Evolutionary conservation across 2,329 filamentous ascomycete genomes (phyloP), one percentile per base, ranked within the genome.

Genomic region (Microdochium bolleyi): DNA sequence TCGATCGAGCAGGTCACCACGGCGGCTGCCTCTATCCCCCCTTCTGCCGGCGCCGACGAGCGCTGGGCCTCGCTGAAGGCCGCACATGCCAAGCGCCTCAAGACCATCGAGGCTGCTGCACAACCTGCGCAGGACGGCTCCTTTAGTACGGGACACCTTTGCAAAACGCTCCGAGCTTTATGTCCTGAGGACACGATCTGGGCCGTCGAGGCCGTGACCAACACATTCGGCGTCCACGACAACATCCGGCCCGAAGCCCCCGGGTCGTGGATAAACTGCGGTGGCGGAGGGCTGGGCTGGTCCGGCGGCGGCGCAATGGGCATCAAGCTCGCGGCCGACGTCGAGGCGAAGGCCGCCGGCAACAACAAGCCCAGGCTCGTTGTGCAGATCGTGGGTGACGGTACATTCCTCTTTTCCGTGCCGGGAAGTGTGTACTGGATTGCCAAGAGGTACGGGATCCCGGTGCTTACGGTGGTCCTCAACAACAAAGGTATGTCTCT

Each of bases 161-260:
- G 67, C 57, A 60, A 62, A n/a, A 63, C 55, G 52, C 62, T 75
- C 22, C 59, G 63, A 21, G 57, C 63, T 11, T 51, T 69, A 19
- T 73, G 68, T 51, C 73, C 73, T 1, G 46, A 62, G 24, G 73
- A 76, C 63, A 86, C 87, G 0, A 87, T 91, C 59, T 90, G 80
- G 76, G 82, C 82, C 2, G 73, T 91, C 52, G 88, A 92, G 69
- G 82, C 88, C 0, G 88, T 92, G 1, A 91, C 88, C 0, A 82
- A 86, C 57, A 84, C 84, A 0, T 66, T 64, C 1, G 79, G 82
- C 46, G 84, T 89, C 2, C 77, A 85, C 38, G 85, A 91, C 58
- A 84, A 88, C 60, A 67, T 91, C 4, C 80, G 80, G 60, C 78
- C 82, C 3, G 82, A 78, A 2, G 59, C 80, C 8, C 74, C 76